phyloP scores from a whole-genome alignment of 1,284 basidiomycete genomes.

The Cryptococcus deneoformans region DNA sequence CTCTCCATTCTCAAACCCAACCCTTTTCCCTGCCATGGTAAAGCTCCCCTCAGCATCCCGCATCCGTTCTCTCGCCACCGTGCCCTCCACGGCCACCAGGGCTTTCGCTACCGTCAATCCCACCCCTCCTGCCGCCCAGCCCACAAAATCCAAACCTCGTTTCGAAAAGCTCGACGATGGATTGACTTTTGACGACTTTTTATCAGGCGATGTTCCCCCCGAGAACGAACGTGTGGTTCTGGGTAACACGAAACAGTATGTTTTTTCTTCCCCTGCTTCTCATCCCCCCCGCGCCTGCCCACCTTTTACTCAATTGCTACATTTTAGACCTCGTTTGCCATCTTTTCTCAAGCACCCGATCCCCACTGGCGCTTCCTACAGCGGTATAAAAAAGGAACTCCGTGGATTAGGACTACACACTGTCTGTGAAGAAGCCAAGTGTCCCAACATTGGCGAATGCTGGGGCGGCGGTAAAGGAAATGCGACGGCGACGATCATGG shows the following conservation, averaged over 20 bases:
- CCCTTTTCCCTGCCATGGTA: neutral
- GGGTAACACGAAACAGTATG: slow-evolving; percentile 73
- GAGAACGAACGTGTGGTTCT: slow-evolving; percentile 63
- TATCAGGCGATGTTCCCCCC: slow-evolving; percentile 56
- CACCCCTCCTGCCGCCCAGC: slow-evolving; percentile 14
- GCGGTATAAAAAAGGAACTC: slow-evolving; percentile 92
- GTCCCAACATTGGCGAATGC: slow-evolving; percentile 99
- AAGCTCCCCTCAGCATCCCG: neutral
- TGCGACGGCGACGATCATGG: slow-evolving; percentile 99
- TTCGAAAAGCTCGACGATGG: slow-evolving; percentile 61
- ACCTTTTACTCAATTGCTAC: slow-evolving; percentile 2
- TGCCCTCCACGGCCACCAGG: slow-evolving; percentile 9
- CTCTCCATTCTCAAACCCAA: neutral
- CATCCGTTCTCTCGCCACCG: neutral
- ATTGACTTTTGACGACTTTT: slow-evolving; percentile 81
- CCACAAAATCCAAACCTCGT: slow-evolving; percentile 15
- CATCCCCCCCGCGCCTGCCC: neutral
- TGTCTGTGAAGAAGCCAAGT: slow-evolving; percentile 98
- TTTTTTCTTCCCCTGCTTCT: neutral
- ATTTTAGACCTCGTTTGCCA: slow-evolving; percentile 76
- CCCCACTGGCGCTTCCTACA: slow-evolving; percentile 84
- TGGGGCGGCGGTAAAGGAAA: slow-evolving; percentile 90
- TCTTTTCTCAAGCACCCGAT: slow-evolving; percentile 90
- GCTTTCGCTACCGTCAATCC: slow-evolving; percentile 30
- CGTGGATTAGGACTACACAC: slow-evolving; percentile 89